Evolutionary conservation across 208 protist genomes (phyloP).

Genomic region (Leishmania lainsoni): DNA sequence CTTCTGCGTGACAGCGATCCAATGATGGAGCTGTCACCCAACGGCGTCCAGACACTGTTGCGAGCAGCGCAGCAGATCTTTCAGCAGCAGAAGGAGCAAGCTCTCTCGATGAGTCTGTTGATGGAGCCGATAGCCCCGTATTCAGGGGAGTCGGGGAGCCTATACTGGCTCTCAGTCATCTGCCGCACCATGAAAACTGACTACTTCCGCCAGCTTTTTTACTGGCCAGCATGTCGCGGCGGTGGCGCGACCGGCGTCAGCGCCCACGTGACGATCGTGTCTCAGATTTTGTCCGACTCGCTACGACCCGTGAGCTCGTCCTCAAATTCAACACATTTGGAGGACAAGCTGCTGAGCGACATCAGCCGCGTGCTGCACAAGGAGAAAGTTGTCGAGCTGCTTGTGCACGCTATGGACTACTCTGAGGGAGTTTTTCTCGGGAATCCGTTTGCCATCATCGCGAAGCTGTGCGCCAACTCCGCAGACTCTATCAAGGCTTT

Average conservation of each 20-base stretch:
- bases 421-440: constrained; percentile 82
- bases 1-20: constrained; percentile 78
- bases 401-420: constrained; percentile 82
- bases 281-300: constrained; percentile 75
- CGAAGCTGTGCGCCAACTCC: constrained; percentile 79
- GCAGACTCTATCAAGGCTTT: constrained; percentile 82
- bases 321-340: constrained; percentile 27
- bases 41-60: constrained; percentile 76
- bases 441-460: constrained; percentile 84
- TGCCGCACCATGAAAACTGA: constrained; percentile 72
- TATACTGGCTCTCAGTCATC: constrained; percentile 65
- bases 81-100: constrained; percentile 60
- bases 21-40: constrained; percentile 76
- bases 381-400: constrained; percentile 80
- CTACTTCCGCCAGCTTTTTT: constrained; percentile 76
- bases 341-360: constrained; percentile 63
- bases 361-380: constrained; percentile 76
- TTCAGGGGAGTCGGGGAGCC: constrained; percentile 35
- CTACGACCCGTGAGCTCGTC: constrained; percentile 50
- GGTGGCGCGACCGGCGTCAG: constrained; percentile 81
- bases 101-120: constrained; percentile 57
- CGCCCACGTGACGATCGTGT: constrained; percentile 76
- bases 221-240: constrained; percentile 84
- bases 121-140: constrained; percentile 56
- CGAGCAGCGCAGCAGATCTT: constrained; percentile 69